Evolutionary conservation across 1,284 basidiomycete species (phyloP).

Genomic region (Volvariella volvacea): DNA sequence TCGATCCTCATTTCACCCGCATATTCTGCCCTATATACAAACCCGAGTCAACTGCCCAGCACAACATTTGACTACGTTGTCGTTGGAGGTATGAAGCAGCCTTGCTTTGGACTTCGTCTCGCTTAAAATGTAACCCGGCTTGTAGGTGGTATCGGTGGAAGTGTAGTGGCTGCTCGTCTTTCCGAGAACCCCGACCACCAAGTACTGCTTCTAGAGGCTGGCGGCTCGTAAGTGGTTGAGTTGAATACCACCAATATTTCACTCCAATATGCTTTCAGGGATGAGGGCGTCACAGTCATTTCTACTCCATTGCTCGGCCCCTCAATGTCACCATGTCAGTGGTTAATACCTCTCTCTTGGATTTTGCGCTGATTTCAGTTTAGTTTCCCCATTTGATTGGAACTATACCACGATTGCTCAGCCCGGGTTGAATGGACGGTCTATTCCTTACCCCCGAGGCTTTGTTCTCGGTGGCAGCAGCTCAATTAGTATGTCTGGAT

Average conservation of each 20-base stretch:
- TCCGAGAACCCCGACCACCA: slow-evolving; percentile 18
- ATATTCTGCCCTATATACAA: slow-evolving; percentile 1
- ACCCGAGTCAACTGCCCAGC: slow-evolving; percentile 6
- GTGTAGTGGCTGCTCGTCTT: no score
- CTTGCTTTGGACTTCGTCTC: no score
- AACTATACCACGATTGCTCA: slow-evolving; percentile 22
- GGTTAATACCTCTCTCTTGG: no score
- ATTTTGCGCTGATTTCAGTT: no score
- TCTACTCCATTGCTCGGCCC: slow-evolving; percentile 7
- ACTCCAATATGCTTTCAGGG: no score
- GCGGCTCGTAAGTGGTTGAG: slow-evolving; percentile 16
- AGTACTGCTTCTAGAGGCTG: slow-evolving; percentile 24
- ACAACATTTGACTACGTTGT: slow-evolving; percentile 23
- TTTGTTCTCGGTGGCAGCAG: slow-evolving; percentile 9
- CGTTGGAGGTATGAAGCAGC: slow-evolving; percentile 24
- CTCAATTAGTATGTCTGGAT: slow-evolving; percentile 7
- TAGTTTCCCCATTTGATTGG: slow-evolving; percentile 8
- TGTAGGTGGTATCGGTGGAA: slow-evolving; percentile 21
- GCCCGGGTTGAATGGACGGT: slow-evolving; percentile 16
- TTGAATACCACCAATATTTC: slow-evolving; percentile 11
- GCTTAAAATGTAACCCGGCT: no score
- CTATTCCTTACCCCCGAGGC: slow-evolving; percentile 20
- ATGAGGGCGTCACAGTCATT: no score
- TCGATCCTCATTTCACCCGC: no score
- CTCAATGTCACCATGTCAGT: slow-evolving; percentile 15